phyloP scores from a whole-genome alignment of 2,329 filamentous ascomycete species.

The Diplodia corticola region DNA sequence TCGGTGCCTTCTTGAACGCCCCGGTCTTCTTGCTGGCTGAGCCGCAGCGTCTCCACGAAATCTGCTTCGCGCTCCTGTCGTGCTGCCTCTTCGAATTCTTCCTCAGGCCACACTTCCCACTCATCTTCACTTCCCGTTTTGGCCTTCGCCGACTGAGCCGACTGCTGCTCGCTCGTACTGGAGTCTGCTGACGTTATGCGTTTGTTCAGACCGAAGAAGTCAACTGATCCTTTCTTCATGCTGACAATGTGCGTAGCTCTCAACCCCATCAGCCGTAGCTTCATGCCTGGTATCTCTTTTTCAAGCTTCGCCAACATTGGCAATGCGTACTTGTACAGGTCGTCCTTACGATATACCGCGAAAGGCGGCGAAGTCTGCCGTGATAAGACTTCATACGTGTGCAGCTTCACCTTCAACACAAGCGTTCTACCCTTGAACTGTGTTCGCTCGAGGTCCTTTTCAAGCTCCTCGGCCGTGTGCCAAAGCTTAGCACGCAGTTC shows the following conservation, averaged over 20 bases:
- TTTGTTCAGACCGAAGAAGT: constrained; percentile 69
- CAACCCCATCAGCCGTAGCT: constrained; percentile 81
- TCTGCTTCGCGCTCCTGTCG: constrained; percentile 61
- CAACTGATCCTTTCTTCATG: constrained; percentile 76
- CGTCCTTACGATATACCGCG: constrained; percentile 71
- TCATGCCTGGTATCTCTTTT: constrained; percentile 78
- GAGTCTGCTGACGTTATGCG: constrained; percentile 9
- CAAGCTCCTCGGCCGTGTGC: constrained; percentile 80
- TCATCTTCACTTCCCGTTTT: constrained; percentile 49
- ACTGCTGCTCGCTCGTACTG: background rate
- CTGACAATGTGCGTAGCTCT: constrained; percentile 84
- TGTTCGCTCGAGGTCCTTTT: constrained; percentile 77
- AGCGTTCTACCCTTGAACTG: constrained; percentile 88
- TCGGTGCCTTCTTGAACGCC: constrained; percentile 27
- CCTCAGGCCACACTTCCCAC: constrained; percentile 70
- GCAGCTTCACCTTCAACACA: constrained; percentile 87
- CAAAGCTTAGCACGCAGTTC: constrained; percentile 75
- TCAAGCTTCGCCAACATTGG: constrained; percentile 84
- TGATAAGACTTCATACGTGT: constrained; percentile 89
- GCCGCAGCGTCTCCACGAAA: constrained; percentile 60
- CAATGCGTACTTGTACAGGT: constrained; percentile 77
- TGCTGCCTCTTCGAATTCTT: constrained; percentile 64
- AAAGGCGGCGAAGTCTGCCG: constrained; percentile 75
- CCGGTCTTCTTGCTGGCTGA: constrained; percentile 59
- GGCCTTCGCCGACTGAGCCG: constrained; percentile 40